These are phyloP conservation scores for Aureoboletus auriporus DNA, from an alignment of 768 basidiomycete species.

Conservation along the genomic window DNA sequence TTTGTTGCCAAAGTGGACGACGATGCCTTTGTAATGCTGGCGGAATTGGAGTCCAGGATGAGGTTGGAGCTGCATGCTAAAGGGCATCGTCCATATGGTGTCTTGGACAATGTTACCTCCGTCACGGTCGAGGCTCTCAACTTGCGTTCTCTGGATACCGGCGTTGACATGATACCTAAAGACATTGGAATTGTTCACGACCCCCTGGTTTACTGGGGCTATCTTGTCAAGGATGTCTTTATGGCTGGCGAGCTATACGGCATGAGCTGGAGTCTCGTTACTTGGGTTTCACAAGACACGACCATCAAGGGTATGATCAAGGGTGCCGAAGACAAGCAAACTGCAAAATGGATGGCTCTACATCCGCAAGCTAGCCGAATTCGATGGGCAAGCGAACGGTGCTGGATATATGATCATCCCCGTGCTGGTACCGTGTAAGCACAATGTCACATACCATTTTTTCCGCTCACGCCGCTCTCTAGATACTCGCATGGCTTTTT, in stretches of 20 bases:
- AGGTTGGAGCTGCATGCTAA: slow-evolving; percentile 65
- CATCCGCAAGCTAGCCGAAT: slow-evolving; percentile 79
- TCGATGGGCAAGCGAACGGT: slow-evolving; percentile 88
- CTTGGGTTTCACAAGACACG: slow-evolving; percentile 80
- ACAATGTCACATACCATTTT: neutral
- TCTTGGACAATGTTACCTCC: slow-evolving; percentile 8
- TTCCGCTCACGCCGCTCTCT: slow-evolving; percentile 3
- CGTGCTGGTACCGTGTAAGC: slow-evolving; percentile 88
- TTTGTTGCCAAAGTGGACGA: slow-evolving; percentile 94
- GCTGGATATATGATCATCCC: slow-evolving; percentile 99
- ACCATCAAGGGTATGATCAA: slow-evolving; percentile 59
- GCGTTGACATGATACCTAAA: neutral
- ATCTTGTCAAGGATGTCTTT: slow-evolving; percentile 87
- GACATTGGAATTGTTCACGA: slow-evolving; percentile 36
- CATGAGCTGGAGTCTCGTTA: slow-evolving; percentile 81
- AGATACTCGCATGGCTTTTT: slow-evolving; percentile 94
- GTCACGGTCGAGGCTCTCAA: slow-evolving; percentile 1
- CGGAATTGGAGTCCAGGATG: slow-evolving; percentile 88
- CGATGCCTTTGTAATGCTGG: slow-evolving; percentile 92
- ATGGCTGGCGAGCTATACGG: slow-evolving; percentile 96
- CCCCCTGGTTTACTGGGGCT: slow-evolving; percentile 84
- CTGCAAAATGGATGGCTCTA: slow-evolving; percentile 85
- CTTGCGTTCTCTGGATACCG: neutral
- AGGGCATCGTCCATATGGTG: slow-evolving; percentile 25
- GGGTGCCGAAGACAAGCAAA: slow-evolving; percentile 93